These are phyloP conservation scores for Begonia masoniana DNA, from an alignment of 306 rosid species.

Conservation along the genomic window DNA sequence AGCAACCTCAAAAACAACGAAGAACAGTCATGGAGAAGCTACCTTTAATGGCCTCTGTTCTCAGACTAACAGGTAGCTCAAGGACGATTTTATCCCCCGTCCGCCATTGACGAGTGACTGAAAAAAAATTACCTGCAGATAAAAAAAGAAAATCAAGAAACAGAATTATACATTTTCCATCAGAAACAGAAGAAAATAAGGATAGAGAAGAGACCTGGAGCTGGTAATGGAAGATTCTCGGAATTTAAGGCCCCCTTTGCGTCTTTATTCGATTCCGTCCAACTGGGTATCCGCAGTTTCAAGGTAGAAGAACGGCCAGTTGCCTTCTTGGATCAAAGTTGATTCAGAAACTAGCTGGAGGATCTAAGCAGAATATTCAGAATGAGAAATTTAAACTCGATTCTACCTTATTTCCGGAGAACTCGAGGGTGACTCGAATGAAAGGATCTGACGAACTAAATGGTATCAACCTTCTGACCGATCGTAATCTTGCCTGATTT, in stretches of 20 bases:
- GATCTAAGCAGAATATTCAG: too few relatives aligned
- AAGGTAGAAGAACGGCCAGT: constrained; percentile 27
- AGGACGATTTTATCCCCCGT: constrained; percentile 47
- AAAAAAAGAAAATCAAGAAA: background rate
- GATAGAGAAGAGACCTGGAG: constrained; percentile 38
- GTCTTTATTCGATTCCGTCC: constrained; percentile 33
- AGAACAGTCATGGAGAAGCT: background rate
- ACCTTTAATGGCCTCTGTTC: constrained; percentile 74
- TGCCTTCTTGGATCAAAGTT: constrained; percentile 21
- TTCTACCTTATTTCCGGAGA: constrained; percentile 33
- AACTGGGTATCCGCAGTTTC: constrained; percentile 63
- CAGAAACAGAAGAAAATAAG: background rate
- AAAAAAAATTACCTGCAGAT: constrained; percentile 47
- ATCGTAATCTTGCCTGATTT: constrained; percentile 35
- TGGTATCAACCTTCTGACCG: constrained; percentile 41
- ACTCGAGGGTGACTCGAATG: constrained; percentile 34
- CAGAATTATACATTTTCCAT: background rate
- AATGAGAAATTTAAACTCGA: background rate
- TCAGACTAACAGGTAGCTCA: constrained; percentile 47
- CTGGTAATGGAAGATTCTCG: constrained; percentile 21
- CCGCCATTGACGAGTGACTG: constrained; percentile 41
- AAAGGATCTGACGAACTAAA: constrained; percentile 49
- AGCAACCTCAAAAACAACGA: constrained; percentile 6
- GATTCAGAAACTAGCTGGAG: background rate
- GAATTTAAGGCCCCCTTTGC: constrained; percentile 39